These are phyloP conservation scores for Fusarium beomiforme DNA, from an alignment of 2,329 filamentous ascomycete genomes.

Conservation along the genomic window DNA sequence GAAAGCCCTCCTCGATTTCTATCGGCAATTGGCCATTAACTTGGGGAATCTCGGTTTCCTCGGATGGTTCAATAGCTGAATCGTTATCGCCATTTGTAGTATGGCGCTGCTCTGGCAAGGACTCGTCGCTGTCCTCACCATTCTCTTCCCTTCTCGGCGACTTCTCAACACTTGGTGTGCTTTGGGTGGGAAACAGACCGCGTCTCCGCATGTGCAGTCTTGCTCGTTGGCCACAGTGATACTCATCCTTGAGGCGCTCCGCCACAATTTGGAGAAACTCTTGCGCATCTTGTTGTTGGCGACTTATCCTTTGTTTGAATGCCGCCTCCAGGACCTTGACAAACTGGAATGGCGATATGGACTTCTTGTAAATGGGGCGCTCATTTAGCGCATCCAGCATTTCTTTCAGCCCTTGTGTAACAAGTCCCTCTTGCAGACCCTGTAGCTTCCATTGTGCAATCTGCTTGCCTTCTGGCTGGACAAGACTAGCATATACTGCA, in stretches of 20 bases:
- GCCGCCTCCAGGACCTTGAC: conserved; percentile 84
- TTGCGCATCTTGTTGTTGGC: conserved; percentile 96
- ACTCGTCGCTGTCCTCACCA: conserved; percentile 18
- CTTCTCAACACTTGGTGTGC: conserved; percentile 16
- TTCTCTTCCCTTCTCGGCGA: conserved; percentile 37
- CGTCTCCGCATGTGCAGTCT: conserved; percentile 64
- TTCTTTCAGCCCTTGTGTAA: conserved; percentile 89
- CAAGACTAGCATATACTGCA: conserved; percentile 76
- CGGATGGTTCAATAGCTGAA: conserved; percentile 39
- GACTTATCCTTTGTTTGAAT: conserved; percentile 89
- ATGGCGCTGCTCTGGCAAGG: conserved; percentile 18
- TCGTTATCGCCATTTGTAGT: conserved; percentile 15
- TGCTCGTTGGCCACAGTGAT: conserved; percentile 83
- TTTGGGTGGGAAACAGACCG: conserved; percentile 27
- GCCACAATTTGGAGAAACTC: conserved; percentile 96
- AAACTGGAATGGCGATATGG: conserved; percentile 87
- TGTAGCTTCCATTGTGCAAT: conserved; percentile 70
- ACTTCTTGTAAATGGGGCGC: conserved; percentile 91
- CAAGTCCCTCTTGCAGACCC: conserved; percentile 80
- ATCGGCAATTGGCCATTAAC: conserved; percentile 41
- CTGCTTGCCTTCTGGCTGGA: conserved; percentile 56
- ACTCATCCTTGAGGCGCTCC: conserved; percentile 92
- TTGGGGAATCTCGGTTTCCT: conserved; percentile 33
- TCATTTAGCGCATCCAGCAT: conserved; percentile 94
- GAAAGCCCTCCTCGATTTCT: conserved; percentile 78